Evolutionary conservation across 2,329 filamentous ascomycete species (phyloP), one percentile per base, ranked within the genome.

Genomic region (Coniochaeta sp.): DNA sequence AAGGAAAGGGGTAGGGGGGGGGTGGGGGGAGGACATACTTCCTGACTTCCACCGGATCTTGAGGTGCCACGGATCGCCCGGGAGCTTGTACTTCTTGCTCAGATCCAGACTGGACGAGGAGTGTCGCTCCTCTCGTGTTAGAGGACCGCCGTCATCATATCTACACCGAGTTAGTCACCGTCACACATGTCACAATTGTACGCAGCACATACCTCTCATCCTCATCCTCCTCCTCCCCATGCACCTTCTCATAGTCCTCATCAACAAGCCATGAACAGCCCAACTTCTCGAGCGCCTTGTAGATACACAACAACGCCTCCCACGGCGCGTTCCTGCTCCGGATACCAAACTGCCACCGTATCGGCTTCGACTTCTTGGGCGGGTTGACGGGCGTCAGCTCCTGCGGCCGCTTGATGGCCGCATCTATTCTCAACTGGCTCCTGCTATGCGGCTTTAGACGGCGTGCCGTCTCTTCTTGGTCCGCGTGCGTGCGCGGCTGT

Each of bases 321-420:
- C 91, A 90, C 0, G 94, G 94, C 52, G 90, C 87, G 63, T 97
- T 99, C 48, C 94, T 84, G 45, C 90, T 96, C 32, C 94, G 83
- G 55, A 99, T 99, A 52, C 94, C 94, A 65, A 99, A 99, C 66
- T 99, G 94, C 94, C 94, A 99, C 58, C 92, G 89, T 14, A 91
- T 89, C 1, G 87, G 87, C 63, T 89, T 91, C 5, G 77, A 71
- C 67, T 89, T 91, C 72, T 88, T 90, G 3, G 75, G 67, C 2
- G 83, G 81, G 49, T 76, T 71, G 47, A 84, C 78, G 0, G 81
- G 82, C 2, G 82, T 86, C 72, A 86, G 77, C 18, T 77, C 76
- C 52, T 83, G 79, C 3, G 82, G 82, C 32, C 81, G 75, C 57
- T 71, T 80, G 63, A 64, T 79, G 52, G 68, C 77, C 63, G 80